phyloP scores from a whole-genome alignment of 1,139 yeast species.

The Geotrichum klebahnii region DNA sequence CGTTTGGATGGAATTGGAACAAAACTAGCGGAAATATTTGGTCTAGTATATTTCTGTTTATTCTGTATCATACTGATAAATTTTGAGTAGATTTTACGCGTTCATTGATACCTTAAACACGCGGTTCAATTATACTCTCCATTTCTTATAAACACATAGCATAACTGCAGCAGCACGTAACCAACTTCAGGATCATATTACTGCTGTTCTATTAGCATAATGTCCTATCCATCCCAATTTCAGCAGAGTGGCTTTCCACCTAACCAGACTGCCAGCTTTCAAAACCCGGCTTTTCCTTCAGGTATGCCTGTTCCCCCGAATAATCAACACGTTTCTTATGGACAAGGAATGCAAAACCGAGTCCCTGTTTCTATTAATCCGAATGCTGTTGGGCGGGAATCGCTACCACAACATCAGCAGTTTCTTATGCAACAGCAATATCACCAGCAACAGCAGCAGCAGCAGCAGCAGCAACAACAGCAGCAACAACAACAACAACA shows the following conservation, averaged over 20 bases:
- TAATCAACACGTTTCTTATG: background rate
- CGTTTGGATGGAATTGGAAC: no score
- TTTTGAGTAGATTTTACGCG: no score
- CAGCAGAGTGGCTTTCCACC: constrained; percentile 13
- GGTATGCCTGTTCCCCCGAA: background rate
- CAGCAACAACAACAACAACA: constrained; percentile 13
- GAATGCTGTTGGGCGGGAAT: constrained; percentile 2
- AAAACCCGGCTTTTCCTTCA: background rate
- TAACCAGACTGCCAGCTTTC: constrained; percentile 4
- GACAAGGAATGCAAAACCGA: constrained; percentile 2
- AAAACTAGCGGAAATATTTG: background rate
- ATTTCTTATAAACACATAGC: no score
- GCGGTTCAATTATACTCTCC: background rate
- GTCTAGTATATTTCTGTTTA: background rate
- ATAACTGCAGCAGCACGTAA: background rate
- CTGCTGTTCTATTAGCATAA: background rate
- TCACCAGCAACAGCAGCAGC: constrained; percentile 20
- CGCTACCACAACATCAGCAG: constrained; percentile 17
- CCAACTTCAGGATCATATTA: background rate
- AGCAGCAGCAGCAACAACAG: constrained; percentile 7
- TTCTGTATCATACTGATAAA: no score
- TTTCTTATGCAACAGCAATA: constrained; percentile 13
- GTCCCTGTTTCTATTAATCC: background rate
- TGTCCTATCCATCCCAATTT: constrained; percentile 10
- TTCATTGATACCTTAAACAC: no score